Percentiles rank a stretch among this genome's conserved stretches.
phyloP scores from a whole-genome alignment of 148 eudicot species.

The Mesembryanthemum crystallinum region DNA sequence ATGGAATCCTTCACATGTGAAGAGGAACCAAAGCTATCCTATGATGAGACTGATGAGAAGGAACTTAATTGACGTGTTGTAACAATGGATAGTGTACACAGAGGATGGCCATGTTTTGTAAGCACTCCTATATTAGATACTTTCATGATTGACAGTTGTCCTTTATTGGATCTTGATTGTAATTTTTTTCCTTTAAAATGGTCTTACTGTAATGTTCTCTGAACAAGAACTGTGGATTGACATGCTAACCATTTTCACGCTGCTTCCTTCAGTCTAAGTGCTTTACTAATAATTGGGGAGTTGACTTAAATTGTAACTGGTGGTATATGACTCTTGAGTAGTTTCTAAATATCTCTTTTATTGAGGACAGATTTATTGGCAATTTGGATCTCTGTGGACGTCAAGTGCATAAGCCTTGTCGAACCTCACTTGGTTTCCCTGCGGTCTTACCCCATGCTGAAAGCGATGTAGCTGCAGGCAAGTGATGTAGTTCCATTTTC shows the following conservation, averaged over 20 bases:
- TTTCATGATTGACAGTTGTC: too few relatives aligned
- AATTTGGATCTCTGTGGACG: slow-evolving; percentile 90
- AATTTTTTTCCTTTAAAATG: too few relatives aligned
- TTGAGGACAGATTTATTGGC: slow-evolving; percentile 62
- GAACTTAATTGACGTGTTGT: too few relatives aligned
- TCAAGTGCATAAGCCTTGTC: slow-evolving; percentile 81
- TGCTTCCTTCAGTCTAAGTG: not conserved
- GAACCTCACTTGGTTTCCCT: slow-evolving; percentile 94
- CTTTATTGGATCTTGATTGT: too few relatives aligned
- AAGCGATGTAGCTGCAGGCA: slow-evolving; percentile 79
- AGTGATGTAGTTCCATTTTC: not conserved
- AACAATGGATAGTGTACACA: too few relatives aligned
- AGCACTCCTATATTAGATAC: too few relatives aligned
- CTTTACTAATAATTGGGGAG: not conserved
- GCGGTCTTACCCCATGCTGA: slow-evolving; percentile 90
- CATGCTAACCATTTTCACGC: not conserved
- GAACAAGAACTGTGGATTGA: not conserved
- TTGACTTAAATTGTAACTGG: not conserved
- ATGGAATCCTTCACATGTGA: too few relatives aligned
- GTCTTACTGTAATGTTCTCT: too few relatives aligned
- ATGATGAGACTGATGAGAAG: too few relatives aligned
- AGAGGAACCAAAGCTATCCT: too few relatives aligned
- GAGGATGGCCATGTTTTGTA: too few relatives aligned
- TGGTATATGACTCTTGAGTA: not conserved
- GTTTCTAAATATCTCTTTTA: slow-evolving; percentile 12